Percentiles rank a stretch among this genome's conserved stretches.
Conservation (phyloP, 768 basidiomycete genomes). For the Podaxis rugospora region DNA sequence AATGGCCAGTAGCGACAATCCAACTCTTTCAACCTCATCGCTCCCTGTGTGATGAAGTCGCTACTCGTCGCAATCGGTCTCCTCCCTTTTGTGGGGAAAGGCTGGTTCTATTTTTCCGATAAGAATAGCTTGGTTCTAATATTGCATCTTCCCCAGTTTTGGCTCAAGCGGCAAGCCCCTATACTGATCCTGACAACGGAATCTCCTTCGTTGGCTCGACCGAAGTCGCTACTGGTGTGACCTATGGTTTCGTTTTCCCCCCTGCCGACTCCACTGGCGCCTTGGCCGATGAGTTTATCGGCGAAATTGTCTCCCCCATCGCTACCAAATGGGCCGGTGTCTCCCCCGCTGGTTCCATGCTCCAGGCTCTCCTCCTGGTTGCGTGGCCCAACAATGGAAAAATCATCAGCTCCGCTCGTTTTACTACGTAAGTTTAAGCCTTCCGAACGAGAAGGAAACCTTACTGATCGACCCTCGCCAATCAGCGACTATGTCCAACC, state of each 20-base stretch:
- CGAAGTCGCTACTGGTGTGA: slow-evolving; percentile 36
- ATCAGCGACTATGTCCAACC: slow-evolving; percentile 49
- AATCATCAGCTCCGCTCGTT: slow-evolving; percentile 50
- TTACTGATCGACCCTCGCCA: neutral
- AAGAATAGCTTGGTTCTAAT: neutral
- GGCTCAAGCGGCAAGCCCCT: slow-evolving; percentile 39
- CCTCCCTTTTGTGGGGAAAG: slow-evolving; percentile 8
- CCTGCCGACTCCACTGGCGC: slow-evolving; percentile 34
- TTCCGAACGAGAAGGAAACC: neutral
- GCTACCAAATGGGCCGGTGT: slow-evolving; percentile 53
- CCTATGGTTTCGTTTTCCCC: slow-evolving; percentile 51
- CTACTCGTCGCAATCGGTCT: neutral
- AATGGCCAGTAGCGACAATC: neutral
- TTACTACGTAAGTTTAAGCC: slow-evolving; percentile 41
- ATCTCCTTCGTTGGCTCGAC: slow-evolving; percentile 47
- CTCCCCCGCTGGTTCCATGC: slow-evolving; percentile 51
- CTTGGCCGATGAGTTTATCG: slow-evolving; percentile 53
- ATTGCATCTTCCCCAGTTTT: slow-evolving; percentile 25
- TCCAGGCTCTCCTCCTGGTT: slow-evolving; percentile 50
- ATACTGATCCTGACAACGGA: slow-evolving; percentile 44
- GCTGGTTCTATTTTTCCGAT: neutral
- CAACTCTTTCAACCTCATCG: neutral
- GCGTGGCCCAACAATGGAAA: slow-evolving; percentile 55
- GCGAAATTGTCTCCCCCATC: slow-evolving; percentile 55
- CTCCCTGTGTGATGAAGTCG: neutral